These are phyloP conservation scores for Penicillium vulpinum DNA, from an alignment of 2,329 filamentous ascomycete genomes.

Conservation along the genomic window DNA sequence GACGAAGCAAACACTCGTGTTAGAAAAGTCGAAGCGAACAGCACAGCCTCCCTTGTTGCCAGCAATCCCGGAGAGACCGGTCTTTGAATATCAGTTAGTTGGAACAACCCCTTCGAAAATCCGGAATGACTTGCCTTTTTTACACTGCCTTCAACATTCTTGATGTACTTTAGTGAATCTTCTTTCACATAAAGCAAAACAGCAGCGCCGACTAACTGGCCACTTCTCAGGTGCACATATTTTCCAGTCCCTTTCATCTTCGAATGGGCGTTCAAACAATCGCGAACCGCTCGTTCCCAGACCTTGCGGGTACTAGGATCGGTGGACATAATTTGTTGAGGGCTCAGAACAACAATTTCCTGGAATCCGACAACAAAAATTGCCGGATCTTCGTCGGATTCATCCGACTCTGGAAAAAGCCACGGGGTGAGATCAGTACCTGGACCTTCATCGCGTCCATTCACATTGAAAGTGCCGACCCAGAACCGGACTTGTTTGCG, in stretches of 20 bases:
- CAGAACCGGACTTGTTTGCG: constrained; percentile 74
- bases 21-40: constrained; percentile 91
- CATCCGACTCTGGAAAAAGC: constrained; percentile 66
- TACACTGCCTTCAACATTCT: constrained; percentile 92
- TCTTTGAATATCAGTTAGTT: constrained; percentile 47
- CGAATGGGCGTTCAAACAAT: constrained; percentile 72
- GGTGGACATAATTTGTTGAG: constrained; percentile 98
- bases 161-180: constrained; percentile 75
- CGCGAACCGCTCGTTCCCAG: constrained; percentile 82
- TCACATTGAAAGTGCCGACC: constrained; percentile 91
- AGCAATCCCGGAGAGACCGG: constrained; percentile 91
- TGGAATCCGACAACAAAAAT: constrained; percentile 93
- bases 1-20: constrained; percentile 89
- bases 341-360: constrained; percentile 96
- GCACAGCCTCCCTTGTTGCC: constrained; percentile 98
- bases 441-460: constrained; percentile 78
- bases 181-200: constrained; percentile 87
- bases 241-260: constrained; percentile 66
- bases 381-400: constrained; percentile 67
- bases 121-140: constrained; percentile 65
- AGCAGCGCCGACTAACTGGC: constrained; percentile 91
- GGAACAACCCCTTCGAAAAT: neutral
- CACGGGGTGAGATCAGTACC: constrained; percentile 79
- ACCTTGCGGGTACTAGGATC: constrained; percentile 80
- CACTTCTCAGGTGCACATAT: constrained; percentile 87